Percentiles rank a stretch among this genome's conserved stretches.
Conservation (phyloP, 257 asterid species). For the Orobanche coerulescens region DNA sequence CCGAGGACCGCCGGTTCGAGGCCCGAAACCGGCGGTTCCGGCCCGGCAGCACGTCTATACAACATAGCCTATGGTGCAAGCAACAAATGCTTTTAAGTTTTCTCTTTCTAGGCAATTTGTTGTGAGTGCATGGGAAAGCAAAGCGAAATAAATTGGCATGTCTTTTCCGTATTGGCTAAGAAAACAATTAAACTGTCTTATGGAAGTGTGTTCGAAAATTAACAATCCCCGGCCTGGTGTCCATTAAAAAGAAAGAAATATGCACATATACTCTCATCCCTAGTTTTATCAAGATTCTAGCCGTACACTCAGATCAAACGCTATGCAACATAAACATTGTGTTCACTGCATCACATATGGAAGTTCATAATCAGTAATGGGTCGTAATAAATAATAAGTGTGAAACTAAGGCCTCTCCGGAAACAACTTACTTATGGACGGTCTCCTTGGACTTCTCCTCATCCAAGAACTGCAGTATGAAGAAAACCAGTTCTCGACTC, state of each 20-base stretch:
- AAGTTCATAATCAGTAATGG: background rate
- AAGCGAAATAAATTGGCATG: background rate
- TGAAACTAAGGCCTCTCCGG: slow-evolving; percentile 8
- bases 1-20: no score
- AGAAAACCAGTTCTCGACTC: slow-evolving; percentile 98
- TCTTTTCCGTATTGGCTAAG: background rate
- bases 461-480: slow-evolving; percentile 92
- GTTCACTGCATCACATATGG: background rate
- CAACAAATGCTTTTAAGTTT: slow-evolving; percentile 5
- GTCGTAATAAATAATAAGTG: background rate
- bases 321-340: background rate
- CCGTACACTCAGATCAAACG: background rate
- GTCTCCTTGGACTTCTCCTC: slow-evolving; percentile 99
- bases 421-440: slow-evolving; percentile 71
- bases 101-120: background rate
- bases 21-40: no score
- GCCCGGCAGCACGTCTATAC: no score
- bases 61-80: background rate
- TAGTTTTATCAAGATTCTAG: slow-evolving; percentile 6
- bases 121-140: background rate
- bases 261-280: background rate
- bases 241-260: background rate
- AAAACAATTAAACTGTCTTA: background rate
- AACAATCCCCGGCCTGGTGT: background rate
- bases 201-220: background rate